Conservation (phyloP, 441 rosid genomes). For the Breynia disticha region DNA sequence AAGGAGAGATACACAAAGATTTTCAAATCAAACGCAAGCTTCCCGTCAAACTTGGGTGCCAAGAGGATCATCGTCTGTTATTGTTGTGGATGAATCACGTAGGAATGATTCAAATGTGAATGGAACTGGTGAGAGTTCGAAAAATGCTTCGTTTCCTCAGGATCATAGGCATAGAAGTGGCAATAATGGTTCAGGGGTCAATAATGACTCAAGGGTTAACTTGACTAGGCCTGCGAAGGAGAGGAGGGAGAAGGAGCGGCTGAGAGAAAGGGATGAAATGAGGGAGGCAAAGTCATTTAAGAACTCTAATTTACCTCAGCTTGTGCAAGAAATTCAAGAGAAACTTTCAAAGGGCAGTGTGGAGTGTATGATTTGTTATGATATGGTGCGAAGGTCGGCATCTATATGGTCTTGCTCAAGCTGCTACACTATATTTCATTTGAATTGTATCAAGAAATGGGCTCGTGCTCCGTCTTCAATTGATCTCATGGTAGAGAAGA, state of each 20-base stretch:
- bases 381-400: conserved; percentile 78
- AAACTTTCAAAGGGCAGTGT: conserved; percentile 63
- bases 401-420: conserved; percentile 95
- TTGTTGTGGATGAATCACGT: conserved; percentile 17
- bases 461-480: conserved; percentile 89
- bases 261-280: conserved; percentile 24
- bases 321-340: conserved; percentile 89
- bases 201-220: conserved; percentile 23
- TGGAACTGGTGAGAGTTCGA: conserved; percentile 10
- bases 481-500: conserved; percentile 71
- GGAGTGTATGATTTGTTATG: conserved; percentile 99
- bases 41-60: conserved; percentile 78
- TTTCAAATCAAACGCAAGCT: conserved; percentile 22
- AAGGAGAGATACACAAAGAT: conserved; percentile 44
- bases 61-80: conserved; percentile 35
- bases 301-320: conserved; percentile 75
- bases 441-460: conserved; percentile 94
- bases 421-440: conserved; percentile 88
- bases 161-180: conserved; percentile 30
- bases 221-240: conserved; percentile 26
- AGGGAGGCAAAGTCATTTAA: conserved; percentile 19
- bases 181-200: conserved; percentile 21
- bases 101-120: conserved; percentile 13
- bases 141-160: conserved; percentile 14
- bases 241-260: conserved; percentile 27